phyloP scores from a whole-genome alignment of 139 green algal genomes.

The Medakamo hakoo region DNA sequence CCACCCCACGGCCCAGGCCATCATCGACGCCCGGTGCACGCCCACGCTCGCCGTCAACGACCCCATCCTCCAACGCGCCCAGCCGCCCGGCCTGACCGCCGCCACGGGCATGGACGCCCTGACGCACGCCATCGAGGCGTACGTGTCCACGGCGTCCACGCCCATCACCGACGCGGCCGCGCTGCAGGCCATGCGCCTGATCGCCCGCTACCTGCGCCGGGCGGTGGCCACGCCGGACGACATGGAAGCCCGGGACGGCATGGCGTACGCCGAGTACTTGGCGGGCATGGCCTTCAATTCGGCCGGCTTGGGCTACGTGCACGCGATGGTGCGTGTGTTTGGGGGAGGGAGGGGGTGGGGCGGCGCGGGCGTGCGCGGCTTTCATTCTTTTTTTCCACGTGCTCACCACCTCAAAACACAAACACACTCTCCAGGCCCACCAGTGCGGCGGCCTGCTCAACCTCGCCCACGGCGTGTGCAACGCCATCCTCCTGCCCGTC shows the following conservation, averaged over 20 bases:
- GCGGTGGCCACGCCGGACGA: conserved; percentile 5
- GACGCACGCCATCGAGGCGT: conserved; percentile 11
- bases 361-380: too few species aligned
- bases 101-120: conserved; percentile 20
- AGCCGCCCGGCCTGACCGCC: conserved; percentile 12
- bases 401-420: too few species aligned
- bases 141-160: conserved; percentile 5
- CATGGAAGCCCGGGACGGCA: conserved; percentile 11
- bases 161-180: conserved; percentile 11
- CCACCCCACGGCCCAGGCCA: too few species aligned
- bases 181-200: conserved; percentile 12
- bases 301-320: conserved; percentile 8
- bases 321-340: too few species aligned
- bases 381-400: too few species aligned
- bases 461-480: conserved; percentile 17
- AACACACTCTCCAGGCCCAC: too few species aligned
- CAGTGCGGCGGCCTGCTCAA: conserved; percentile 14
- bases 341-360: too few species aligned
- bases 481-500: conserved; percentile 11
- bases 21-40: conserved; percentile 9
- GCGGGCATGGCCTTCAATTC: conserved; percentile 14
- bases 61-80: conserved; percentile 1
- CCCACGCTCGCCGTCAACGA: conserved; percentile 13
- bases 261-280: conserved; percentile 12
- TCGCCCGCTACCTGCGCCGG: conserved; percentile 6